A percentile compares a stretch with the other conserved stretches of the same genome.
Conservation (phyloP, 225 moss, liverwort and hornwort genomes). For the Rhytidiadelphus loreus region DNA sequence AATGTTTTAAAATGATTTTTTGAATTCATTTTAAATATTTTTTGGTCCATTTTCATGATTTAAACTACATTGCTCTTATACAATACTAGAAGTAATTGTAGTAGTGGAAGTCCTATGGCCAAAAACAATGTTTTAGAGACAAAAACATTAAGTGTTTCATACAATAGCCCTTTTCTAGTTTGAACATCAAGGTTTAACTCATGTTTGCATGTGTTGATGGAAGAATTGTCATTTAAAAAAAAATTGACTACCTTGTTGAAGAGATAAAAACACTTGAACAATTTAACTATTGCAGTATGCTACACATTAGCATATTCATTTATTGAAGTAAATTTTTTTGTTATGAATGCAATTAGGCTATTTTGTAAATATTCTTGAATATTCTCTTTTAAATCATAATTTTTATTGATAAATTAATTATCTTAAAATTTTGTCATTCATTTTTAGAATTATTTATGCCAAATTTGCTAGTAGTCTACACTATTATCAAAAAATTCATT, state of each 20-base stretch:
- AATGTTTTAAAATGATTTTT: no score
- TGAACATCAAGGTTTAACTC: background rate
- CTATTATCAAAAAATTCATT: background rate
- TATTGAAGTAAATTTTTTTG: background rate
- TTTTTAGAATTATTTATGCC: background rate
- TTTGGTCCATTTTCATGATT: no score
- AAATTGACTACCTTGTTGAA: background rate
- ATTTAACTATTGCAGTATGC: background rate
- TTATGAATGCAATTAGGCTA: background rate
- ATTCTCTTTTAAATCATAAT: background rate
- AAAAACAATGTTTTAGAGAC: no score
- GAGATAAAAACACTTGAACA: no score
- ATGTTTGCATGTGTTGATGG: background rate
- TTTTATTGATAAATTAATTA: no score
- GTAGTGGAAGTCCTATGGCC: no score
- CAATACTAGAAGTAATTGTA: no score
- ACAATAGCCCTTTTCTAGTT: rapidly evolving
- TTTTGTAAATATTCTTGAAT: background rate
- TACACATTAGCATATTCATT: rapidly evolving
- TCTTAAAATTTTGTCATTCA: background rate
- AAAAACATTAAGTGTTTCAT: no score
- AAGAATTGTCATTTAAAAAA: rapidly evolving
- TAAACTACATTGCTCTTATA: no score
- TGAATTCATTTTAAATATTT: no score
- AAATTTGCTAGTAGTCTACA: rapidly evolving